A percentile compares a stretch with the other conserved stretches of the same genome.
Conservation (phyloP, 1,284 basidiomycete genomes). For the Rugosomyces carneus region DNA sequence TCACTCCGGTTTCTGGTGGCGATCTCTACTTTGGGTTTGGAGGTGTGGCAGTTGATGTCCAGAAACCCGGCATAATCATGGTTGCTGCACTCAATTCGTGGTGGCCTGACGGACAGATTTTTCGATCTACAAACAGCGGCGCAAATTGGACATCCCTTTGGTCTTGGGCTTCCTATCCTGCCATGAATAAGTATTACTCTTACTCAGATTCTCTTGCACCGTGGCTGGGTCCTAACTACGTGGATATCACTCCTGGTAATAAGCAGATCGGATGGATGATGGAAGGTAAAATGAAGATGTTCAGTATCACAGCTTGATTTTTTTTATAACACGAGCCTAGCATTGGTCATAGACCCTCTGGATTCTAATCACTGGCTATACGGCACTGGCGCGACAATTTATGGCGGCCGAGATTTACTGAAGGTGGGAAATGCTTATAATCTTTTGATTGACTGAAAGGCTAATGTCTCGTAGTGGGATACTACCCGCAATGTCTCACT, state of each 20-base stretch:
- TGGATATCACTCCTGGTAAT: conserved; percentile 33
- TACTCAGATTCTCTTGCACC: conserved; percentile 51
- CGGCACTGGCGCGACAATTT: conserved; percentile 56
- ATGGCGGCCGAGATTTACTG: conserved; percentile 48
- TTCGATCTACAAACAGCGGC: conserved; percentile 51
- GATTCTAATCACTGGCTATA: conserved; percentile 65
- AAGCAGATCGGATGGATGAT: conserved; percentile 48
- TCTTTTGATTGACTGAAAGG: not conserved
- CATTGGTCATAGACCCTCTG: conserved; percentile 54
- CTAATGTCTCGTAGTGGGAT: conserved; percentile 45
- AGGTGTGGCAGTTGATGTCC: conserved; percentile 53
- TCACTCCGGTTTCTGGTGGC: conserved; percentile 44
- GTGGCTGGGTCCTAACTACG: conserved; percentile 47
- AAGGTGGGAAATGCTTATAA: conserved; percentile 18
- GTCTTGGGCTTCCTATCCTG: conserved; percentile 45
- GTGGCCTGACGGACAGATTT: conserved; percentile 65
- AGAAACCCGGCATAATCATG: conserved; percentile 59
- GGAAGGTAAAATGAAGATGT: conserved; percentile 32
- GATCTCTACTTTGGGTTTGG: conserved; percentile 48
- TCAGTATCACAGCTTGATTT: not conserved
- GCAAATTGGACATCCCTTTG: conserved; percentile 52
- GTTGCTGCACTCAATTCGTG: conserved; percentile 59
- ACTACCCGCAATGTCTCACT: conserved; percentile 51
- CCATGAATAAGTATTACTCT: conserved; percentile 45
- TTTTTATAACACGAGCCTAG: conserved; percentile 17